Base-by-base conservation (phyloP, 2,329 filamentous ascomycete species). In the Fusarium miscanthi region DNA sequence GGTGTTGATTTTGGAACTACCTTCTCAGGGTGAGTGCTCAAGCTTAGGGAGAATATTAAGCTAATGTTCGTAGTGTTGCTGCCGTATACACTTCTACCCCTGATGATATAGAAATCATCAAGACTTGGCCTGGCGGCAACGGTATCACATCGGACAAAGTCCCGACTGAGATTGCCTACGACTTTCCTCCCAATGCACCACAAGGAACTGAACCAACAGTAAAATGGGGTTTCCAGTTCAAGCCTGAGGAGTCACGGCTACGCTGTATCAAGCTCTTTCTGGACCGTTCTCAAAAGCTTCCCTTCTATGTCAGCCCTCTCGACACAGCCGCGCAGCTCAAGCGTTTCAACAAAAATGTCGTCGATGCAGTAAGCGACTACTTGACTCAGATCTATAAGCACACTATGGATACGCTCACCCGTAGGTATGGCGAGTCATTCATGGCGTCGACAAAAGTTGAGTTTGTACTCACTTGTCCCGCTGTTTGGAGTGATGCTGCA, bases 131-230 rank as follows among this genome's bases (percentile, higher is more conserved):
- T 1, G 93, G 93, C 31, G 92, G 92, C 33, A 94, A 95, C 78
- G 92, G 92, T 76, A 94, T 95, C 82, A 94, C 93, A n/a, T 94
- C 92, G 40, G 93, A 95, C 84, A 95, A 95, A 84, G 93, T 95
- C 4, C 93, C 93, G 3, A 94, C 92, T 19, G 93, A 95, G 80
- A 91, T 95, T 59, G 91, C 92, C 72, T 90, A 90, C 75, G 85
- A 87, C 65, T 80, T 83, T 37, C 59, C 78, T 16, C 49, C 78
- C 63, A 76, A 77, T 58, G 70, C 76, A 12, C 41, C 74, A 4
- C 66, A 77, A 25, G 84, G 80, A n/a, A 78, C 84, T 3, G 80
- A 83, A 12, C 85, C 88, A 11, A 86, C 78, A 2, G 84, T 89
- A 52, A 92, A 91, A 88, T 95, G 93, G 93, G 93, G 93, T 0